Conservation (phyloP, 1,139 yeast genomes). For the Pichia cactophila region DNA sequence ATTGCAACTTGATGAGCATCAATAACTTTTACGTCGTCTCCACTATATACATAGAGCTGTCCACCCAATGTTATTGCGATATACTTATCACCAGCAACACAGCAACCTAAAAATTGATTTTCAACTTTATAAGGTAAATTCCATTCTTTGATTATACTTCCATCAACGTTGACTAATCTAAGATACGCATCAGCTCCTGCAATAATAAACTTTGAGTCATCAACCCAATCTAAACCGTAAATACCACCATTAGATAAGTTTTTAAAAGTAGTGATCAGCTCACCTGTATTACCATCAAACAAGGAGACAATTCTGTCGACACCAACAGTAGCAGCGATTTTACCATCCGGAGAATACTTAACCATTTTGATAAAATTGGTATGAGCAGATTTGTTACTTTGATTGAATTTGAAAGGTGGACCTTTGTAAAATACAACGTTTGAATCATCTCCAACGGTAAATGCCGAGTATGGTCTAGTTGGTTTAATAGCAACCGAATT, state of each 20-base stretch:
- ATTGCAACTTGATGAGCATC: slow-evolving; percentile 80
- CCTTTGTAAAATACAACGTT: slow-evolving; percentile 82
- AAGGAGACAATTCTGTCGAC: slow-evolving; percentile 72
- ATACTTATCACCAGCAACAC: slow-evolving; percentile 52
- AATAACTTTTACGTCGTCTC: slow-evolving; percentile 39
- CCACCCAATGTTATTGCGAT: slow-evolving; percentile 72
- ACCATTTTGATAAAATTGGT: slow-evolving; percentile 76
- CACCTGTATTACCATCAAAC: slow-evolving; percentile 88
- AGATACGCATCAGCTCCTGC: slow-evolving; percentile 78
- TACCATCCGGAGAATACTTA: slow-evolving; percentile 73
- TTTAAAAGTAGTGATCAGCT: slow-evolving; percentile 46
- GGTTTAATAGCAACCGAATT: slow-evolving; percentile 82
- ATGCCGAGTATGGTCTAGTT: slow-evolving; percentile 90
- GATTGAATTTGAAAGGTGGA: slow-evolving; percentile 84
- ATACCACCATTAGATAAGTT: slow-evolving; percentile 72
- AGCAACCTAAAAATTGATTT: slow-evolving; percentile 77
- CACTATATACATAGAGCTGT: slow-evolving; percentile 51
- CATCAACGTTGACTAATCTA: slow-evolving; percentile 45
- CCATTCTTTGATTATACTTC: slow-evolving; percentile 39
- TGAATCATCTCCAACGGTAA: slow-evolving; percentile 85
- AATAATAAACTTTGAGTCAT: slow-evolving; percentile 62
- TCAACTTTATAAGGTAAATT: slow-evolving; percentile 37
- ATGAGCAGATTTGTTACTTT: slow-evolving; percentile 67
- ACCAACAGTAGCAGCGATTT: slow-evolving; percentile 71
- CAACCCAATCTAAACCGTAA: slow-evolving; percentile 67